A percentile compares a stretch with the other conserved stretches of the same genome.
phyloP scores from a whole-genome alignment of 2,329 filamentous ascomycete genomes.

The Blumeriella jaapii region DNA sequence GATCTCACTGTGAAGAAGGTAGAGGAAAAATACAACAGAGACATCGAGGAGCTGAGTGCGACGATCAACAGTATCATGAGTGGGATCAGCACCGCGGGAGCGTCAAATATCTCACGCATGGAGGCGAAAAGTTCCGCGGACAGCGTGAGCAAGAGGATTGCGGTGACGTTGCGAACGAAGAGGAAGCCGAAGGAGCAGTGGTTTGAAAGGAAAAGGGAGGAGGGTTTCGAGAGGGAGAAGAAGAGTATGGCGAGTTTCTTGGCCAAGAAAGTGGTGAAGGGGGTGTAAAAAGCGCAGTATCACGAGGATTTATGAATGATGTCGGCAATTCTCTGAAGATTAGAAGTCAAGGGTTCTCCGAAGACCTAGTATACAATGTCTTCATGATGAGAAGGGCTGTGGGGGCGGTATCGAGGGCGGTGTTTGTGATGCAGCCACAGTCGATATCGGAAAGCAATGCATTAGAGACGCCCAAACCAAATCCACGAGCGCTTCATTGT shows the following conservation, averaged over 20 bases:
- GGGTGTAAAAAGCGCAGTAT: too few relatives aligned
- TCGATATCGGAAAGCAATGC: too few relatives aligned
- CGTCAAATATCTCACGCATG: constrained; percentile 58
- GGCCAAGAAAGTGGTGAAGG: constrained; percentile 6
- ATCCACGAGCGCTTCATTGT: constrained; percentile 16
- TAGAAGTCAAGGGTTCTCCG: too few relatives aligned
- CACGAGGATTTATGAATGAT: too few relatives aligned
- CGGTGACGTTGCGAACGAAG: constrained; percentile 56
- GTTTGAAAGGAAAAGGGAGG: constrained; percentile 30
- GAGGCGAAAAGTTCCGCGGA: constrained; percentile 70
- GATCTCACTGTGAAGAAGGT: constrained; percentile 25
- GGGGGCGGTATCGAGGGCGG: too few relatives aligned
- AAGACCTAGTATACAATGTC: too few relatives aligned
- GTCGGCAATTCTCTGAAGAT: too few relatives aligned
- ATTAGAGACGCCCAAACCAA: constrained; percentile 4
- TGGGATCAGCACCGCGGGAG: constrained; percentile 63
- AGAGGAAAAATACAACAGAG: constrained; percentile 51
- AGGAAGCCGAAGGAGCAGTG: constrained; percentile 57
- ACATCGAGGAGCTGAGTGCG: constrained; percentile 55
- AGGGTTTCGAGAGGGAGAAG: constrained; percentile 27
- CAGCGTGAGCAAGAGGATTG: constrained; percentile 60
- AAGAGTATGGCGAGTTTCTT: constrained; percentile 21
- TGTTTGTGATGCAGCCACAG: too few relatives aligned
- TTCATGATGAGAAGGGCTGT: too few relatives aligned
- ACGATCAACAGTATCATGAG: constrained; percentile 45